These are phyloP conservation scores for Hemisphaericaspora nanyangensis DNA, from an alignment of 805 yeast genomes.

Conservation along the genomic window DNA sequence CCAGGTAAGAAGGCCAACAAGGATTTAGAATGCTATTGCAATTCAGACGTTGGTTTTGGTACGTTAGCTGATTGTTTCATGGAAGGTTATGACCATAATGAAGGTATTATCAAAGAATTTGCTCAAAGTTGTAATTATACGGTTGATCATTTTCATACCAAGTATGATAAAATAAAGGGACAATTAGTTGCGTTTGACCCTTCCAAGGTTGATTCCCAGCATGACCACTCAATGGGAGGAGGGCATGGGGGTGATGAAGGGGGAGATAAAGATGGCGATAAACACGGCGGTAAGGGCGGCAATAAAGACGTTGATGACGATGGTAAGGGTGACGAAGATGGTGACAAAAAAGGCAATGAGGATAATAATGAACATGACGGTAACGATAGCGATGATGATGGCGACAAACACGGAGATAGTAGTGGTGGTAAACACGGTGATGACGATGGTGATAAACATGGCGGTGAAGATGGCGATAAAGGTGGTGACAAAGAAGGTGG, in stretches of 20 bases:
- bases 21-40: conserved; percentile 13
- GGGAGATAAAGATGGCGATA: not conserved
- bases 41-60: conserved; percentile 15
- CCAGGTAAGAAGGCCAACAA: conserved; percentile 1
- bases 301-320: not conserved
- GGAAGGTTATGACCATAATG: conserved; percentile 17
- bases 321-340: not conserved
- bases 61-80: conserved; percentile 19
- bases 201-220: not conserved
- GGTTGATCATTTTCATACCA: conserved; percentile 10
- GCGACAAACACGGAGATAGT: not conserved
- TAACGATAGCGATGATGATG: not conserved
- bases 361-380: not conserved
- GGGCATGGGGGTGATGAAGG: not conserved
- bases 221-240: no score
- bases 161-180: conserved; percentile 9
- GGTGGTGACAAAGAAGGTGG: conserved; percentile 1
- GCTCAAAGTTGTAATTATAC: conserved; percentile 12
- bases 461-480: no score
- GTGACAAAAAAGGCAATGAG: not conserved
- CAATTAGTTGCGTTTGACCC: conserved; percentile 4
- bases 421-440: not conserved
- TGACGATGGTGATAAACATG: conserved; percentile 3
- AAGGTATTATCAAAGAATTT: conserved; percentile 12
- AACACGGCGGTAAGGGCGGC: not conserved